Evolutionary conservation across 768 basidiomycete genomes (phyloP).

Genomic region (Amanita pseudoporphyria): DNA sequence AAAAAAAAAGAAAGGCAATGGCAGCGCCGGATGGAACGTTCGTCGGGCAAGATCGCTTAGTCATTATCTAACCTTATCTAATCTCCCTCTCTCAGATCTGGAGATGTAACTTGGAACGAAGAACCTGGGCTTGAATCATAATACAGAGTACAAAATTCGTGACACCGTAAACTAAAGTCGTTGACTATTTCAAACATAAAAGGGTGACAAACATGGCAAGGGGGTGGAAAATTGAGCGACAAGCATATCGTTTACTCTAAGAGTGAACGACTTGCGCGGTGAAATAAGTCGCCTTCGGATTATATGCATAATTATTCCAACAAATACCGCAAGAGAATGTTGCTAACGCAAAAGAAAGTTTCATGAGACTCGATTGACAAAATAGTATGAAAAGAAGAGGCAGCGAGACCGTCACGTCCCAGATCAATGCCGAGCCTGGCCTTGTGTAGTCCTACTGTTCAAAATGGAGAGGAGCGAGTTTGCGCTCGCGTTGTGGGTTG

Average conservation of each 20-base stretch:
- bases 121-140: not conserved
- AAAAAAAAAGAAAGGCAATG: slow-evolving; percentile 1
- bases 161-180: not conserved
- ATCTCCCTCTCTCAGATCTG: not conserved
- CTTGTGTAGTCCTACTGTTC: slow-evolving; percentile 4
- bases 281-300: not conserved
- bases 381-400: not conserved
- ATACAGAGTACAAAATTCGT: slow-evolving; percentile 7
- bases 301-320: slow-evolving; percentile 2
- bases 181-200: not conserved
- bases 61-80: slow-evolving; percentile 10
- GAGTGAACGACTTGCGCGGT: not conserved
- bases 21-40: not conserved
- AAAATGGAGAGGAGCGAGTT: slow-evolving; percentile 10
- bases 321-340: slow-evolving; percentile 3
- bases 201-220: not conserved
- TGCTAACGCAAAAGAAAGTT: not conserved
- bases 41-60: not conserved
- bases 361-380: not conserved
- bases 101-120: not conserved
- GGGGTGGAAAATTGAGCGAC: not conserved
- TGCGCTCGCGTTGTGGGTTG: slow-evolving; percentile 4
- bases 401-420: not conserved
- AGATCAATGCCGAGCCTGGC: not conserved
- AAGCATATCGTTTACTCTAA: slow-evolving; percentile 5